A percentile compares a stretch with the other conserved stretches of the same genome.
Evolutionary conservation across 129 eudicot genomes (phyloP).

Genomic region (Flaveria robusta): DNA sequence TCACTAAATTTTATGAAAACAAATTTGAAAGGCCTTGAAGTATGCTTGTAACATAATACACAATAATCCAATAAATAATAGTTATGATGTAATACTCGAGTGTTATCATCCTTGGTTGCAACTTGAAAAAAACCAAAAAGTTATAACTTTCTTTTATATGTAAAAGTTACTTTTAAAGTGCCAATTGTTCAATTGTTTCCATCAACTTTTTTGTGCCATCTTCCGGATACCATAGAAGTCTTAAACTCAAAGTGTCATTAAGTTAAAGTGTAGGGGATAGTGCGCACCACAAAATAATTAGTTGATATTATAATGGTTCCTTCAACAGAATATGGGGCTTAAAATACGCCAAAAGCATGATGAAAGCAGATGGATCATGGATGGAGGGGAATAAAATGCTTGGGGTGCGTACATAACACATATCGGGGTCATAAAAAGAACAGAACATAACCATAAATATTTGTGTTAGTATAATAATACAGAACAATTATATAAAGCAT

Average conservation of each 20-base stretch:
- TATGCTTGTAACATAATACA: too few species aligned
- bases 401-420: conserved; percentile 14
- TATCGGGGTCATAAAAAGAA: not conserved
- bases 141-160: not conserved
- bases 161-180: conserved; percentile 23
- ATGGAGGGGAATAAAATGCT: conserved; percentile 22
- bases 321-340: conserved; percentile 27
- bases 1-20: too few species aligned
- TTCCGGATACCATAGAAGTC: not conserved
- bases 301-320: conserved; percentile 14
- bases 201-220: conserved; percentile 23
- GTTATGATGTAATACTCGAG: not conserved
- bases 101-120: not conserved
- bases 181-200: conserved; percentile 17
- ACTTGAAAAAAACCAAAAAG: not conserved
- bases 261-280: conserved; percentile 18
- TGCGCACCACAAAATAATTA: not conserved
- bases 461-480: too few species aligned
- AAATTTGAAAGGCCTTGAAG: too few species aligned
- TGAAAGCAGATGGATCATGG: not conserved
- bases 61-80: not conserved
- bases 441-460: not conserved
- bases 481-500: too few species aligned
- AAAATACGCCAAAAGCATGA: conserved; percentile 17
- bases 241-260: conserved; percentile 9